These are phyloP conservation scores for Cenococcum geophilum DNA, from an alignment of 495 filamentous ascomycete species.

Conservation along the genomic window DNA sequence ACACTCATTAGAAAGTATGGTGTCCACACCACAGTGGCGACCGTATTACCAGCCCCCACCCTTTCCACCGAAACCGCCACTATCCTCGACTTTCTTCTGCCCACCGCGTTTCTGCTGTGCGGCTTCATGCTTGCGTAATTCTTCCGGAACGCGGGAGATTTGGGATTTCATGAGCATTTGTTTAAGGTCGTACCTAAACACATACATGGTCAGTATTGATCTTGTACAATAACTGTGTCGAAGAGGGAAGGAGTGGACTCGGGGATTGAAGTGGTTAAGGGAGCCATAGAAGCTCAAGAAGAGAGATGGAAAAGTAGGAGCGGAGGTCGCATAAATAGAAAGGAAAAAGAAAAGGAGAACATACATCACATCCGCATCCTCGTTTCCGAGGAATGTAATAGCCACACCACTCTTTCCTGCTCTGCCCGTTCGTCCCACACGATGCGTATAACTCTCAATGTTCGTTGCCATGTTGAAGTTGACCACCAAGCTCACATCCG, in stretches of 20 bases:
- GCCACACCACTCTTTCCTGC: slow-evolving; percentile 96
- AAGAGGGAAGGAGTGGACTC: no score
- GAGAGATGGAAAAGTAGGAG: no score
- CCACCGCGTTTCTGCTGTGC: slow-evolving; percentile 68
- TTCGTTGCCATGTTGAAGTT: slow-evolving; percentile 98
- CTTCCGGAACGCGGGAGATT: slow-evolving; percentile 87
- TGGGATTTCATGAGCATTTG: slow-evolving; percentile 92
- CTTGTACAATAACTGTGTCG: background rate
- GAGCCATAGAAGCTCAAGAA: no score
- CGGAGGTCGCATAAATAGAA: background rate
- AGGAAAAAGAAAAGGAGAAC: slow-evolving; percentile 27
- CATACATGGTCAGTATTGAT: slow-evolving; percentile 8
- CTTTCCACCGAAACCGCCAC: slow-evolving; percentile 54
- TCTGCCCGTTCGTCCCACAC: slow-evolving; percentile 95
- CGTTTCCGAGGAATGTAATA: slow-evolving; percentile 91
- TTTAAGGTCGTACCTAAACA: slow-evolving; percentile 66
- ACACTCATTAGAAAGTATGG: no score
- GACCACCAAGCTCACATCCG: slow-evolving; percentile 85
- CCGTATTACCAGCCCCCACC: slow-evolving; percentile 37
- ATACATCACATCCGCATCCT: slow-evolving; percentile 91
- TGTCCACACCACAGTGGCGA: no score
- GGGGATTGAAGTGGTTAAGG: no score
- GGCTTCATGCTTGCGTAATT: slow-evolving; percentile 87
- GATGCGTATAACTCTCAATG: slow-evolving; percentile 96
- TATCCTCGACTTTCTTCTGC: slow-evolving; percentile 59